Evolutionary conservation across 2,329 filamentous ascomycete genomes (phyloP).

Genomic region (Aspergillus sp.): DNA sequence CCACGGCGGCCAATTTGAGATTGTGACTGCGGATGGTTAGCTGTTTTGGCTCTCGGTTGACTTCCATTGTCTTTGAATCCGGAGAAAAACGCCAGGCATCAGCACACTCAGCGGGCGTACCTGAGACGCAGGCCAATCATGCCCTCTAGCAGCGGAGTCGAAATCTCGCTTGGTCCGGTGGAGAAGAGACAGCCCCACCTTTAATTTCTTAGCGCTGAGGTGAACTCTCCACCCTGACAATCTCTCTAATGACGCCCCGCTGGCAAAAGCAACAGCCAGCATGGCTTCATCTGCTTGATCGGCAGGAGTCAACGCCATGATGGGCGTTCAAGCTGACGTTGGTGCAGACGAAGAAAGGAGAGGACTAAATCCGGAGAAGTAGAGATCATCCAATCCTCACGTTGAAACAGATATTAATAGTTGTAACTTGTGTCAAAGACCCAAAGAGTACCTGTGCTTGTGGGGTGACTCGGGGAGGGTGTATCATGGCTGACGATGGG

Average conservation of each 20-base stretch:
- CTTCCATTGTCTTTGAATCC: slow-evolving; percentile 12
- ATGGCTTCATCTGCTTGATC: neutral
- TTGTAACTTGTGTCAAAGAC: neutral
- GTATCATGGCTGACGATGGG: neutral
- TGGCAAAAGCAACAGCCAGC: neutral
- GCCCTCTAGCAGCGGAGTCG: slow-evolving; percentile 6
- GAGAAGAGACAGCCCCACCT: slow-evolving; percentile 18
- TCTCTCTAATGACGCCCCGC: slow-evolving; percentile 16
- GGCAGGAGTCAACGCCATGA: neutral
- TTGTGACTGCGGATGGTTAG: neutral
- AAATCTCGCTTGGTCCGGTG: slow-evolving; percentile 26
- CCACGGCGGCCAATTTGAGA: neutral
- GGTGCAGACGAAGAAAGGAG: neutral
- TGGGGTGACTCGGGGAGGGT: neutral
- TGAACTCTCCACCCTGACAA: neutral
- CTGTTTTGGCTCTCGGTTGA: neutral
- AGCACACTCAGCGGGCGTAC: slow-evolving; percentile 18
- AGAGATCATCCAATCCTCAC: neutral
- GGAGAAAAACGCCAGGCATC: slow-evolving; percentile 20
- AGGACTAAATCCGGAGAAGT: neutral
- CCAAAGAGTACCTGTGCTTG: neutral
- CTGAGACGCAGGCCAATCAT: slow-evolving; percentile 22
- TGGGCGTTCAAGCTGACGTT: neutral
- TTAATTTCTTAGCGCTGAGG: slow-evolving; percentile 1
- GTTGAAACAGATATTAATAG: neutral